A percentile compares a stretch with the other conserved stretches of the same genome.
These are phyloP conservation scores for Bathelium albidoporum DNA, from an alignment of 495 filamentous ascomycete genomes.

Conservation along the genomic window DNA sequence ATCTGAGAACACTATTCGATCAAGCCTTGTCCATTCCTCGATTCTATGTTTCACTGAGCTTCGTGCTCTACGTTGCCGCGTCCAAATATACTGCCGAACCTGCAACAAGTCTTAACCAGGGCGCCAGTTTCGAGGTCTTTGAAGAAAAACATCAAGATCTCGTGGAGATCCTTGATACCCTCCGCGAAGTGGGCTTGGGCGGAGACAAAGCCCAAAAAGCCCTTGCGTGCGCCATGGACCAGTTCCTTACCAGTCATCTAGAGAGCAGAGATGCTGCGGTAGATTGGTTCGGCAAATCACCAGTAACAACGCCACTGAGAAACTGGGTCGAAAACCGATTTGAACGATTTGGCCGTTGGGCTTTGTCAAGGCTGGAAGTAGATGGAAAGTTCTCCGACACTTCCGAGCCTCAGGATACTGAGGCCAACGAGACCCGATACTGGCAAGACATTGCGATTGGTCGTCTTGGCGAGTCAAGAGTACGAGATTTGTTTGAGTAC, in stretches of 20 bases:
- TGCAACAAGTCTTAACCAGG: not conserved
- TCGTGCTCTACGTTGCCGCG: constrained; percentile 21
- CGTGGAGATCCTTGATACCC: constrained; percentile 20
- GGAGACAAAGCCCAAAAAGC: constrained; percentile 64
- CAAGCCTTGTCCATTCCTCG: constrained; percentile 20
- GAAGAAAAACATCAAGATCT: not conserved
- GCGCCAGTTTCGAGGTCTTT: constrained; percentile 4
- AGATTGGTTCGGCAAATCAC: constrained; percentile 48
- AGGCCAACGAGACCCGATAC: constrained; percentile 24
- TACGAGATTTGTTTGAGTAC: constrained; percentile 77
- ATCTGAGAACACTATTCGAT: constrained; percentile 21
- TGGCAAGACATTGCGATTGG: constrained; percentile 75
- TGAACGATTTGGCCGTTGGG: constrained; percentile 52
- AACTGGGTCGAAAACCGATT: constrained; percentile 68
- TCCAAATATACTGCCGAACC: constrained; percentile 2
- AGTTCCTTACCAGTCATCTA: constrained; percentile 45
- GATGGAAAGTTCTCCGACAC: constrained; percentile 13
- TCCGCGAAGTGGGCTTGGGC: constrained; percentile 63
- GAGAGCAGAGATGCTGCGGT: constrained; percentile 43
- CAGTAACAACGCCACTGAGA: constrained; percentile 45
- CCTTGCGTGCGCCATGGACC: constrained; percentile 45
- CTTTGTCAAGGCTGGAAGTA: constrained; percentile 36
- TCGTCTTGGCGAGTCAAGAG: constrained; percentile 68
- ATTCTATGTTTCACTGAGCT: constrained; percentile 22
- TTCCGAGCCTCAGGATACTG: not conserved